Evolutionary conservation across 169 alveolate species (phyloP).

Genomic region (Plasmodium ovale): DNA sequence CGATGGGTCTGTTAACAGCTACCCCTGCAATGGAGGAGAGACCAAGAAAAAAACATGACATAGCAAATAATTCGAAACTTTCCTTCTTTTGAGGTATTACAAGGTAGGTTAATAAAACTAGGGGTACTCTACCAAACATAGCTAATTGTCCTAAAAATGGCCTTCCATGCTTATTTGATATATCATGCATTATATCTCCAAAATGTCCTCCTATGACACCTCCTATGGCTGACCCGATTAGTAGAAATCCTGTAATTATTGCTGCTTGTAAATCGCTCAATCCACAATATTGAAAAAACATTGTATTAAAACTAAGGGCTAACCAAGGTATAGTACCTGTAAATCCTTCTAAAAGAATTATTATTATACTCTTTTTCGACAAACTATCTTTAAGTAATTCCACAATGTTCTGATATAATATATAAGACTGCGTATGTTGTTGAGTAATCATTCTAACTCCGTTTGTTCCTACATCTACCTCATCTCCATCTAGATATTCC

Average conservation of each 20-base stretch:
- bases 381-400: slow-evolving; percentile 64
- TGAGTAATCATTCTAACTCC: not conserved
- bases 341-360: slow-evolving; percentile 84
- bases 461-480: not conserved
- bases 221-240: slow-evolving; percentile 91
- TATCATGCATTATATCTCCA: slow-evolving; percentile 88
- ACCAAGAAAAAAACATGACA: slow-evolving; percentile 86
- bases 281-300: slow-evolving; percentile 92
- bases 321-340: slow-evolving; percentile 93
- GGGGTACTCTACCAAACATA: slow-evolving; percentile 74
- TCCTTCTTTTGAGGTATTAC: slow-evolving; percentile 46
- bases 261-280: slow-evolving; percentile 90
- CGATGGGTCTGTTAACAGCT: slow-evolving; percentile 91
- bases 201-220: slow-evolving; percentile 92
- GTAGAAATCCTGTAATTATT: slow-evolving; percentile 85
- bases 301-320: slow-evolving; percentile 90
- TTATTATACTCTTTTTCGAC: slow-evolving; percentile 67
- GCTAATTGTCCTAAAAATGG: slow-evolving; percentile 87
- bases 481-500: slow-evolving; percentile 26
- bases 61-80: slow-evolving; percentile 61
- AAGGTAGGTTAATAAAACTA: slow-evolving; percentile 40
- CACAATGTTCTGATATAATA: slow-evolving; percentile 55
- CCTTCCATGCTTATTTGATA: slow-evolving; percentile 89
- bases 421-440: slow-evolving; percentile 23
- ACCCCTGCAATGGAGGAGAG: slow-evolving; percentile 92